A percentile compares a stretch with the other conserved stretches of the same genome.
Evolutionary conservation across 148 eudicot genomes (phyloP).

Genomic region (Rhododendron molle): DNA sequence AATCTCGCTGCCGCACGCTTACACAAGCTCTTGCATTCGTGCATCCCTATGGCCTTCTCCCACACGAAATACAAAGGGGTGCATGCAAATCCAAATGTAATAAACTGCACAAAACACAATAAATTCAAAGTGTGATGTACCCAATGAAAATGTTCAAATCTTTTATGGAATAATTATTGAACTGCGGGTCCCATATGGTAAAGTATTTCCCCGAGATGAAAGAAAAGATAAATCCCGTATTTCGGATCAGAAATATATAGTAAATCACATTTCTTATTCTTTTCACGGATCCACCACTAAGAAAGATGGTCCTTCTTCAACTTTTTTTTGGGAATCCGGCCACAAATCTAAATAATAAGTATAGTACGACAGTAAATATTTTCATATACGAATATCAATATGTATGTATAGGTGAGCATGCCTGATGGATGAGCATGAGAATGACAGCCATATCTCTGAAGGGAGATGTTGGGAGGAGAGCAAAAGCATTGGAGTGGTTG

Average conservation of each 20-base stretch:
- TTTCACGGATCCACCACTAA: neutral
- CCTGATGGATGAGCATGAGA: slow-evolving; percentile 95
- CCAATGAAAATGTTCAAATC: neutral
- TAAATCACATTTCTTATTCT: neutral
- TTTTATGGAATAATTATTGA: neutral
- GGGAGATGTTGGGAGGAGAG: slow-evolving; percentile 74
- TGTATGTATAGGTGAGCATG: slow-evolving; percentile 1
- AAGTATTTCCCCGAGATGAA: neutral
- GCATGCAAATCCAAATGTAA: slow-evolving; percentile 91
- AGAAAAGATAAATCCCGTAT: neutral
- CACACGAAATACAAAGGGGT: slow-evolving; percentile 86
- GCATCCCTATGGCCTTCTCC: slow-evolving; percentile 90
- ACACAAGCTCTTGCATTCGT: slow-evolving; percentile 90
- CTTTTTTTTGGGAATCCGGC: neutral
- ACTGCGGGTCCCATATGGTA: neutral
- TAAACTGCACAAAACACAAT: slow-evolving; percentile 53
- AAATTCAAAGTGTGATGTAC: neutral
- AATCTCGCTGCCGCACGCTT: slow-evolving; percentile 79
- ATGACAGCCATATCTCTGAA: slow-evolving; percentile 87
- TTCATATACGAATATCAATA: neutral
- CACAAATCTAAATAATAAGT: neutral
- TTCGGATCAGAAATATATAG: neutral
- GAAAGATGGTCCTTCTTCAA: neutral
- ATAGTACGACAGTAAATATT: neutral
- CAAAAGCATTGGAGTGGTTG: slow-evolving; percentile 84